Percentiles rank a stretch among this genome's conserved stretches.
phyloP scores from a whole-genome alignment of 2,329 filamentous ascomycete genomes.

The Xylaria sp. region DNA sequence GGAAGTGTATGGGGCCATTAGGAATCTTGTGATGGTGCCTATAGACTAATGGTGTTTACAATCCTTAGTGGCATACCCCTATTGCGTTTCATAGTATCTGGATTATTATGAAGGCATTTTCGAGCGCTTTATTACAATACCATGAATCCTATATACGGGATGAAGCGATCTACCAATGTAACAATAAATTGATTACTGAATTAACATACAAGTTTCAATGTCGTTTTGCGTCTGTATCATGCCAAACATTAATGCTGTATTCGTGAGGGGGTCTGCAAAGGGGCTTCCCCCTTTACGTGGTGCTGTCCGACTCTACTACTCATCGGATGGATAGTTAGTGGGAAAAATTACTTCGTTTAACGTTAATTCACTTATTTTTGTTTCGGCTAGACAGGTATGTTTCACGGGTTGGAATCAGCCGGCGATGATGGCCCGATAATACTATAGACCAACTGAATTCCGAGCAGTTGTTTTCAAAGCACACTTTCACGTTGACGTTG shows the following conservation, averaged over 20 bases:
- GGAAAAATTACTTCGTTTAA: no score
- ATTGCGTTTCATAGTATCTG: constrained; percentile 3
- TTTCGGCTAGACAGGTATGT: no score
- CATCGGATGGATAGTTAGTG: no score
- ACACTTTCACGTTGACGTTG: no score
- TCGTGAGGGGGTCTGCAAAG: no score
- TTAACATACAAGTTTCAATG: not conserved
- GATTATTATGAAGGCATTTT: constrained; percentile 4
- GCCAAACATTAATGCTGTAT: not conserved
- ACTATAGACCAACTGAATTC: no score
- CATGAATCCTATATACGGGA: not conserved
- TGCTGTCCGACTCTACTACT: no score
- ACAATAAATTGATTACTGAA: constrained; percentile 10
- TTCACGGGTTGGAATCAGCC: no score
- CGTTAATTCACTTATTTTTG: no score
- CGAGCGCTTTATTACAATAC: constrained; percentile 6
- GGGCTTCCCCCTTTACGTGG: no score
- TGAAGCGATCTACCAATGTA: constrained; percentile 9
- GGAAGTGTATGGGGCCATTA: not conserved
- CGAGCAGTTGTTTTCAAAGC: no score
- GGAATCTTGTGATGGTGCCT: constrained; percentile 8
- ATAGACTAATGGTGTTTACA: constrained; percentile 1
- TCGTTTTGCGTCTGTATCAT: not conserved
- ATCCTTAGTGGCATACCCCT: constrained; percentile 9
- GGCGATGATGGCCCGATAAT: no score